Conservation (phyloP, 1,139 yeast species). For the Pichia sp. region DNA sequence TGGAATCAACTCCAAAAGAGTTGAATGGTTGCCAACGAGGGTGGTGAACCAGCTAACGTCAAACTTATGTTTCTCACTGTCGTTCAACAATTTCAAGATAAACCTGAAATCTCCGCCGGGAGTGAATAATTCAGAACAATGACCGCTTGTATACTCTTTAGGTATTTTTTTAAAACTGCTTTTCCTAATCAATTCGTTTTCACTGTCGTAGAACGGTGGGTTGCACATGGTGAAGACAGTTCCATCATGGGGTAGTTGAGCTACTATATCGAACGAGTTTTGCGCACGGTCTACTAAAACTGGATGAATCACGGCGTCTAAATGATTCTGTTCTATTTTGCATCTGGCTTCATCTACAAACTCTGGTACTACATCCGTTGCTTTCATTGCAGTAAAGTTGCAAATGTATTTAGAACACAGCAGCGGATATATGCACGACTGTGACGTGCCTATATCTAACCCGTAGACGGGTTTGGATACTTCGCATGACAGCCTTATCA, state of each 20-base stretch:
- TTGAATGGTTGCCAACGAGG: slow-evolving; percentile 29
- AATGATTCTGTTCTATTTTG: slow-evolving; percentile 20
- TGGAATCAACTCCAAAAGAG: slow-evolving; percentile 14
- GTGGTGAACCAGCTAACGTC: slow-evolving; percentile 31
- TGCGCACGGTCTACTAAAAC: slow-evolving; percentile 5
- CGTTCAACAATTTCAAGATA: slow-evolving; percentile 25
- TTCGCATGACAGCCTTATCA: slow-evolving; percentile 7
- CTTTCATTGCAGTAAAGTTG: slow-evolving; percentile 16
- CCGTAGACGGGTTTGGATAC: slow-evolving; percentile 7
- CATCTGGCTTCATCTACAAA: slow-evolving; percentile 23
- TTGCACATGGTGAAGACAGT: slow-evolving; percentile 31
- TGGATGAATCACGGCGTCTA: slow-evolving; percentile 10
- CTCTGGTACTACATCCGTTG: slow-evolving; percentile 30
- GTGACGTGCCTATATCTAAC: slow-evolving; percentile 33
- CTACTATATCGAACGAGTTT: slow-evolving; percentile 6
- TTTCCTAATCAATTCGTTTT: slow-evolving; percentile 23
- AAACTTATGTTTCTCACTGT: slow-evolving; percentile 18
- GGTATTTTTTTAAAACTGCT: slow-evolving; percentile 6
- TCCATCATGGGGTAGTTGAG: background rate
- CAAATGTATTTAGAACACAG: slow-evolving; percentile 20
- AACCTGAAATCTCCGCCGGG: slow-evolving; percentile 35
- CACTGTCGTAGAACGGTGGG: slow-evolving; percentile 36
- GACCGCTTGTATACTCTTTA: slow-evolving; percentile 2
- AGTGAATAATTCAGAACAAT: slow-evolving; percentile 28
- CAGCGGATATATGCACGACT: slow-evolving; percentile 34